Conservation (phyloP, 2,329 filamentous ascomycete genomes). For the Shiraia bambusicola region DNA sequence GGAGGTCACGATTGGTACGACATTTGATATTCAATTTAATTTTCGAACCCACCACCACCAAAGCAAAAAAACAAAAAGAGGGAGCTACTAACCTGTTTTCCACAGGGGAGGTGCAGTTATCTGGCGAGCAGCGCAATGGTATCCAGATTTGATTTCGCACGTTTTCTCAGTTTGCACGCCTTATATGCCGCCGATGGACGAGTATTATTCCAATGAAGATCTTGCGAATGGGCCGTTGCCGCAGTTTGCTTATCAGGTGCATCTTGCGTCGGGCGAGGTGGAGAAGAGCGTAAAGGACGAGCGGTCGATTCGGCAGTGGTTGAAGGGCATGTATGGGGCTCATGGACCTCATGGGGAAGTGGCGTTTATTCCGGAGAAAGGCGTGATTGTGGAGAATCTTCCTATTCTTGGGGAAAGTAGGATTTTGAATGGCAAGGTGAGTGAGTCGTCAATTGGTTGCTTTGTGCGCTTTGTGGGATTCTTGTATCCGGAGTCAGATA, state of each 20-base stretch:
- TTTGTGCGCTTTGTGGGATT: no score
- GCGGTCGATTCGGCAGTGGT: conserved; percentile 66
- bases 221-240: conserved; percentile 60
- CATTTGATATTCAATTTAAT: neutral
- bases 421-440: conserved; percentile 63
- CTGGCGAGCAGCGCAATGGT: conserved; percentile 72
- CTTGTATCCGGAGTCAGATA: neutral
- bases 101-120: conserved; percentile 73
- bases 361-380: conserved; percentile 61
- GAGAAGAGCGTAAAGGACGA: conserved; percentile 52
- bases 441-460: conserved; percentile 19
- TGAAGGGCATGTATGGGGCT: conserved; percentile 72
- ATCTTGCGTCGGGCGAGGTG: conserved; percentile 67
- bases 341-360: conserved; percentile 56
- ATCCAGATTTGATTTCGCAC: conserved; percentile 67
- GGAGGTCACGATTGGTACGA: conserved; percentile 82
- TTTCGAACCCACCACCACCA: no score
- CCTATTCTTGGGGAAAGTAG: conserved; percentile 57
- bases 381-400: conserved; percentile 66
- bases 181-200: conserved; percentile 58
- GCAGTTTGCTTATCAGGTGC: conserved; percentile 82
- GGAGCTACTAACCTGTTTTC: conserved; percentile 8
- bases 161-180: conserved; percentile 80
- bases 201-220: conserved; percentile 60
- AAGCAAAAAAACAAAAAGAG: no score